These are phyloP conservation scores for Vinca minor DNA, from an alignment of 257 asterid genomes.

Conservation along the genomic window DNA sequence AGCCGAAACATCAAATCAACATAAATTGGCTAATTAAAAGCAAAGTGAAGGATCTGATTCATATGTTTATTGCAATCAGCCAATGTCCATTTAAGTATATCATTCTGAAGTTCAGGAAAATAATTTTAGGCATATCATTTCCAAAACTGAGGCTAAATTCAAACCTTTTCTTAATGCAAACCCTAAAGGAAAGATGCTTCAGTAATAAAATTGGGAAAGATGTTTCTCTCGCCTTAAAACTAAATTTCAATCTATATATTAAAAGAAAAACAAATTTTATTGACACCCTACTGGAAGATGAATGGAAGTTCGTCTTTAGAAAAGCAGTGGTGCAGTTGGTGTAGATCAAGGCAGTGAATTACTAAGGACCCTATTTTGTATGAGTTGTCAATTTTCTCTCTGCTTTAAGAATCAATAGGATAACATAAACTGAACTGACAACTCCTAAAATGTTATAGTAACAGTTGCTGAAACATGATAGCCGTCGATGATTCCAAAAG, in stretches of 20 bases:
- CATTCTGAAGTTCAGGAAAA: background rate
- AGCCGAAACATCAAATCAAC: slow-evolving; percentile 16
- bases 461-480: background rate
- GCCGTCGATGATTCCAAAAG: background rate
- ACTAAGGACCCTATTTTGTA: background rate
- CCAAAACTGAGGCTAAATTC: background rate
- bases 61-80: background rate
- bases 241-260: too few species aligned
- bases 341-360: background rate
- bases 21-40: background rate
- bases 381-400: background rate
- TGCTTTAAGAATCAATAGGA: background rate
- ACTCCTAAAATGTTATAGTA: background rate
- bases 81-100: background rate
- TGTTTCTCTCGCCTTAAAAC: background rate
- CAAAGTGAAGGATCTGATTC: background rate
- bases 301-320: background rate
- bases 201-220: background rate
- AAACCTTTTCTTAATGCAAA: background rate
- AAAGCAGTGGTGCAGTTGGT: background rate
- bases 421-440: background rate
- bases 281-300: background rate
- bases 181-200: background rate
- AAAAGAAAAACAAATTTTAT: background rate
- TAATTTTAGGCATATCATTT: background rate